Evolutionary conservation across 495 filamentous ascomycete species (phyloP), one percentile per base, ranked within the genome.

Genomic region (Patellaria atrata): DNA sequence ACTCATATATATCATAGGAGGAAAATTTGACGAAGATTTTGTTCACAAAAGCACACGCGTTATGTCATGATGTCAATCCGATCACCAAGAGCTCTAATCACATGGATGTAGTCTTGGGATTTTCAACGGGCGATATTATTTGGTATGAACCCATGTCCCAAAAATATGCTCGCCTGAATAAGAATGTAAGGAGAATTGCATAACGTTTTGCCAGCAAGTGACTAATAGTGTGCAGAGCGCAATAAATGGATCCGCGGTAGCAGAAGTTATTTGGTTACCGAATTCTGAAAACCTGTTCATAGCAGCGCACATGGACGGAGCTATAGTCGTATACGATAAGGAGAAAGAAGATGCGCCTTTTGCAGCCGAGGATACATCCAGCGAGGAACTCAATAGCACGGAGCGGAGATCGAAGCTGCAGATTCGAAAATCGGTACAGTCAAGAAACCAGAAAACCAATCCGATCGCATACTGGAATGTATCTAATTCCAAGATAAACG

Each of bases 91-190:
- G 69, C 27, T 37, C 68, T 7, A 71, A 63, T 12, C 87, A 94
- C 53, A 63, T 96, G 33, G 89, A 97, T 51, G 64, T 96, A 16
- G 74, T 92, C 38, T 83, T 96, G 75, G 89, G 89, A 4, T 94
- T 93, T 39, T 92, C 85, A 2, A 86, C 83, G 0, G 84, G 83
- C 16, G 89, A 97, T 50, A 89, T 96, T 30, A 86, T 97, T 30
- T 97, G 91, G 91, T 97, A 87, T 62, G 89, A 97, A 59, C 86
- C 89, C 9, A 82, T 94, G 50, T 85, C 84, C 13, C 85, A 94
- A 48, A 89, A 93, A 51, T 97, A 97, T 53, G 80, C 80, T 2
- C 76, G 91, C 4, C 67, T 97, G 40, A 97, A 97, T 58, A 97
- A 97, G 58, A 94, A 94, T 55, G 77, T 78, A 54, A 45, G 68